phyloP scores from a whole-genome alignment of 768 basidiomycete species.

The Psilocybe tampanensis region DNA sequence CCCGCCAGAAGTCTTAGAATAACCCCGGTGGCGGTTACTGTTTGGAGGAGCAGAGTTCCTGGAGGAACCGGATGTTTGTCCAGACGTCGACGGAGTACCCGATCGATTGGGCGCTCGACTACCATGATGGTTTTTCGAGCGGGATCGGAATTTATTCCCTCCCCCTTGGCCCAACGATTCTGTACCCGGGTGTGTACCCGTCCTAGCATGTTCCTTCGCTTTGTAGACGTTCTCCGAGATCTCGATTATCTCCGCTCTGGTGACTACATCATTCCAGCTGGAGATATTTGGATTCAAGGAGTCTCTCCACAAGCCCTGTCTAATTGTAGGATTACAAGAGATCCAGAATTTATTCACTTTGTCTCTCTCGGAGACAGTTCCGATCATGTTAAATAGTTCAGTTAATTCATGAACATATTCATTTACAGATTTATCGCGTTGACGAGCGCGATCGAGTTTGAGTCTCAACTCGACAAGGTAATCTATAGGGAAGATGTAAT shows the following conservation, averaged over 20 bases:
- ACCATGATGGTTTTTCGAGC: too few species aligned
- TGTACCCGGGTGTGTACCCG: neutral
- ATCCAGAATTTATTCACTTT: conserved; percentile 37
- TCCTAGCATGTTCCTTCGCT: neutral
- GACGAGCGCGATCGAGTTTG: conserved; percentile 24
- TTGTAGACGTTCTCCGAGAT: conserved; percentile 17
- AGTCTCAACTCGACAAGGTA: conserved; percentile 21
- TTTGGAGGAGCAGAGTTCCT: too few species aligned
- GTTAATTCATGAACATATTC: conserved; percentile 38
- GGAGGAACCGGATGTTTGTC: too few species aligned
- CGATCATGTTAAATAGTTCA: conserved; percentile 36
- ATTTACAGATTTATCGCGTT: conserved; percentile 28
- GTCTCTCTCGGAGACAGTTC: conserved; percentile 26
- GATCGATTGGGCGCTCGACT: too few species aligned
- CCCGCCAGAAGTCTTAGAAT: neutral
- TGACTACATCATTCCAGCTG: conserved; percentile 25
- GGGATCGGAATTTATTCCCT: neutral
- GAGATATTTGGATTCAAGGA: conserved; percentile 31
- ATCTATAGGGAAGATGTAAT: conserved; percentile 37
- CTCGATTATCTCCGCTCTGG: conserved; percentile 26
- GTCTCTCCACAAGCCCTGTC: conserved; percentile 29
- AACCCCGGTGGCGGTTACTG: too few species aligned
- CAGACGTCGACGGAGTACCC: too few species aligned
- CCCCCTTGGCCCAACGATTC: neutral
- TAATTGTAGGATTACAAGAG: conserved; percentile 26